Evolutionary conservation across 768 basidiomycete genomes (phyloP).

Genomic region (Lactarius pseudohatsudake): DNA sequence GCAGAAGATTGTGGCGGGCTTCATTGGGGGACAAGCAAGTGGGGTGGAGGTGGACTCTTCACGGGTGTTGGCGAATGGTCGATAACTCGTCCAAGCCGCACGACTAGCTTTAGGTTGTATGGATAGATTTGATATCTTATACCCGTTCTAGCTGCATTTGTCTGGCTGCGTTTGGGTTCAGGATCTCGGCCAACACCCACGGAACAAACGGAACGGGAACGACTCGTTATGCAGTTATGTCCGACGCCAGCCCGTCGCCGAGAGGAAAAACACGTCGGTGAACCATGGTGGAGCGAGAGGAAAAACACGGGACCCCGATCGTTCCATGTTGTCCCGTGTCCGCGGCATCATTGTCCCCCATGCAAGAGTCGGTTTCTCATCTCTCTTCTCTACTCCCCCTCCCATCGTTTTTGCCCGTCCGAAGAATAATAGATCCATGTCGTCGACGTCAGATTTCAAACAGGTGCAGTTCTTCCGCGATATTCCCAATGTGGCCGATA

Average conservation of each 20-base stretch:
- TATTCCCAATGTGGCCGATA: conserved; percentile 15
- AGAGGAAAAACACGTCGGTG: not conserved
- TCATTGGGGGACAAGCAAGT: conserved; percentile 48
- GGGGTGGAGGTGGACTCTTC: conserved; percentile 37
- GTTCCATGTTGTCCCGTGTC: conserved; percentile 24
- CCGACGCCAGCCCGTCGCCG: conserved; percentile 1
- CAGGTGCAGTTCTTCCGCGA: conserved; percentile 33
- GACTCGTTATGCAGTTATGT: not conserved
- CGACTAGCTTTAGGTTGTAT: conserved; percentile 8
- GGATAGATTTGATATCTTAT: conserved; percentile 18
- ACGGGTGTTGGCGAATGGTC: conserved; percentile 38
- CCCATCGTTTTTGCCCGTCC: conserved; percentile 16
- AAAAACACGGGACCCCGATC: conserved; percentile 22
- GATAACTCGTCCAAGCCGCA: conserved; percentile 28
- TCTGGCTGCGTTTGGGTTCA: not conserved
- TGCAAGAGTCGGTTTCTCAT: not conserved
- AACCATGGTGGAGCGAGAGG: not conserved
- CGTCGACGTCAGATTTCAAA: conserved; percentile 34
- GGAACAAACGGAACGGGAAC: not conserved
- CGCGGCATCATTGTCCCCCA: conserved; percentile 3
- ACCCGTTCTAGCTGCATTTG: conserved; percentile 4
- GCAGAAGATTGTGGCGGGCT: conserved; percentile 79
- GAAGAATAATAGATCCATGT: conserved; percentile 32
- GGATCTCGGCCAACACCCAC: not conserved
- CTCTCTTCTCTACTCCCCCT: conserved; percentile 13